Evolutionary conservation across 2,329 filamentous ascomycete genomes (phyloP).

Genomic region (Aspergillus carbonarius): DNA sequence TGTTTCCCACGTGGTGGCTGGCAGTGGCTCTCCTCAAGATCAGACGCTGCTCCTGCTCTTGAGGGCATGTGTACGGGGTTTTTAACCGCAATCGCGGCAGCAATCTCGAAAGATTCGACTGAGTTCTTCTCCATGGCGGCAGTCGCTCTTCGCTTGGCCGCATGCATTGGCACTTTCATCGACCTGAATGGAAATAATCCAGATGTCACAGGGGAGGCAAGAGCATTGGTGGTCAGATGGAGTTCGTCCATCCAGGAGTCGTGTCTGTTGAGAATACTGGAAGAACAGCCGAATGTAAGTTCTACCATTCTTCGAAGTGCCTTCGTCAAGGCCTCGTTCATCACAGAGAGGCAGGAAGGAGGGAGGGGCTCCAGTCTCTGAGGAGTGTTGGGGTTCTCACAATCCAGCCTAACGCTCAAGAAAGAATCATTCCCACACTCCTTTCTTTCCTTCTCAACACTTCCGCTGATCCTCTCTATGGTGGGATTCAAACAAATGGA

Average conservation of each 20-base stretch:
- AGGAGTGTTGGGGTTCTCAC: too few species aligned
- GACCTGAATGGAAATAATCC: neutral
- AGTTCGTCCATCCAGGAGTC: neutral
- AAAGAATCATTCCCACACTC: neutral
- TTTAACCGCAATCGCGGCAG: neutral
- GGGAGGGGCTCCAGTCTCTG: too few species aligned
- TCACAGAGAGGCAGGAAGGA: neutral
- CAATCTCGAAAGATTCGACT: neutral
- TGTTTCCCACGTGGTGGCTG: neutral
- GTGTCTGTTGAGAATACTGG: neutral
- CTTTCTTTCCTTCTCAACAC: too few species aligned
- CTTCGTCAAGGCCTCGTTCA: neutral
- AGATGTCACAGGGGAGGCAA: neutral
- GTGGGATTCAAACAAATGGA: too few species aligned
- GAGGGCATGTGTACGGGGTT: neutral
- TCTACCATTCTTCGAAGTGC: neutral
- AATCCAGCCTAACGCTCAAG: too few species aligned
- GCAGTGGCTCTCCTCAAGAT: neutral
- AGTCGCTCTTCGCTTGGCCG: neutral
- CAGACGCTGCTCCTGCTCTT: neutral
- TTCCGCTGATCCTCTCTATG: neutral
- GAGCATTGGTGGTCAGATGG: neutral
- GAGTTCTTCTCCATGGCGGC: neutral
- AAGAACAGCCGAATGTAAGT: neutral
- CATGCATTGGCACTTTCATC: neutral